Evolutionary conservation across 176 grass and related monocot genomes (phyloP).

Genomic region (Luzula sylvatica): DNA sequence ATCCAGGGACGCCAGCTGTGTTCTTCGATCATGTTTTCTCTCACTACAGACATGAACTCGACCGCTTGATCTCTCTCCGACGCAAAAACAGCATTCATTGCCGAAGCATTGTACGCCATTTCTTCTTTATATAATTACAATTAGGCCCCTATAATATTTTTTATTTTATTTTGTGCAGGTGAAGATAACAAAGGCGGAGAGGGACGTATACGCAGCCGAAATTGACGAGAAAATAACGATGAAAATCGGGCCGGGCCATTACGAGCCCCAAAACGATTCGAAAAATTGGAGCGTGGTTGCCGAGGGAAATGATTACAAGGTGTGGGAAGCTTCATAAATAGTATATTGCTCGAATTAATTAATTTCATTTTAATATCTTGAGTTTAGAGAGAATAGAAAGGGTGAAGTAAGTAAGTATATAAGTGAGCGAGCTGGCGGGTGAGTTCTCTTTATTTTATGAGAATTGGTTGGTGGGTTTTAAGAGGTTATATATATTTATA

Average conservation of each 20-base stretch:
- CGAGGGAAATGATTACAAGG: slow-evolving; percentile 75
- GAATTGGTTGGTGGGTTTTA: too few species aligned
- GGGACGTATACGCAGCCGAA: slow-evolving; percentile 62
- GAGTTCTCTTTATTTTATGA: too few species aligned
- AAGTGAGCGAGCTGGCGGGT: not conserved
- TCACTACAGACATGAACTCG: slow-evolving; percentile 54
- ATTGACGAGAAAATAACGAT: slow-evolving; percentile 64
- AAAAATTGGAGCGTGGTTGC: slow-evolving; percentile 50
- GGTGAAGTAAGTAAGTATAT: not conserved
- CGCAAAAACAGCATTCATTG: slow-evolving; percentile 54
- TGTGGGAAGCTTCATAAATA: slow-evolving; percentile 45
- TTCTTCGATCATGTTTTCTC: slow-evolving; percentile 97
- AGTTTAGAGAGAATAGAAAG: not conserved
- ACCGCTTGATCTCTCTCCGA: slow-evolving; percentile 59
- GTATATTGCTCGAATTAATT: not conserved
- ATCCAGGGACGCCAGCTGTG: slow-evolving; percentile 86
- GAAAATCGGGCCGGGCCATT: slow-evolving; percentile 75
- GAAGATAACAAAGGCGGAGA: slow-evolving; percentile 83
- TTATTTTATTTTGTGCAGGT: slow-evolving; percentile 33
- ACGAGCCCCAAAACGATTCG: slow-evolving; percentile 40
- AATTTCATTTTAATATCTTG: not conserved
- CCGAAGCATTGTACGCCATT: slow-evolving; percentile 56
- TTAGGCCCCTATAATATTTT: not conserved
- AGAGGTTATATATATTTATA: not conserved
- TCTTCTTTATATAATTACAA: too few species aligned